phyloP scores from a whole-genome alignment of 2,329 filamentous ascomycete species.

The Ilyonectria robusta region DNA sequence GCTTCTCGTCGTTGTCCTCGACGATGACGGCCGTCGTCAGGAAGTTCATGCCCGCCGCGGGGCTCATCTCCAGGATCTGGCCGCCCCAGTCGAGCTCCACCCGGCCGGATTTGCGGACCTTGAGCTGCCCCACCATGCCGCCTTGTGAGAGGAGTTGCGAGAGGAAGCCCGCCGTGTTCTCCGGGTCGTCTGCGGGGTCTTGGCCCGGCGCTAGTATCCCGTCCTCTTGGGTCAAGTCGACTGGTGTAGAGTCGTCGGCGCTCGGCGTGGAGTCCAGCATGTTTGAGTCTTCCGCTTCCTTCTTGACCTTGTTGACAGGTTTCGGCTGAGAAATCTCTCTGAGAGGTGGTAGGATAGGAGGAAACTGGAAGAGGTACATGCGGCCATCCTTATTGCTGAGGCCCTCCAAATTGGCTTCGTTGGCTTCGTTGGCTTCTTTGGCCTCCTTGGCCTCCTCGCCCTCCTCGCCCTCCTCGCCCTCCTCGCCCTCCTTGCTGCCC shows the following conservation, averaged over 20 bases:
- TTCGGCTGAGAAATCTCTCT: conserved; percentile 48
- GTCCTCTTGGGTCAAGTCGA: conserved; percentile 61
- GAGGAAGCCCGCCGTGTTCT: conserved; percentile 53
- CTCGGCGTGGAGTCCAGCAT: conserved; percentile 52
- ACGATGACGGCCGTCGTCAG: conserved; percentile 72
- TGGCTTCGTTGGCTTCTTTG: conserved; percentile 32
- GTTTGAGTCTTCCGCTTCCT: conserved; percentile 57
- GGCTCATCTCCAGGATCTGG: conserved; percentile 65
- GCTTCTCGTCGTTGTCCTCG: conserved; percentile 70
- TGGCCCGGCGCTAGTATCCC: conserved; percentile 36
- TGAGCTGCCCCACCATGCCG: conserved; percentile 72
- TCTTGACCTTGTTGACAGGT: conserved; percentile 55
- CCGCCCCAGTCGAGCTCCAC: conserved; percentile 76
- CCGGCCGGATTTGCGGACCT: conserved; percentile 73
- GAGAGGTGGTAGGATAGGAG: conserved; percentile 73
- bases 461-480: conserved; percentile 47
- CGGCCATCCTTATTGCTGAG: conserved; percentile 65
- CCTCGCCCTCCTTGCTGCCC: conserved; percentile 43
- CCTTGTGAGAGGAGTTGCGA: conserved; percentile 62
- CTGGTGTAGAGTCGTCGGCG: conserved; percentile 44
- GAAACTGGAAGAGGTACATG: conserved; percentile 76
- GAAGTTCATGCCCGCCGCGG: conserved; percentile 68
- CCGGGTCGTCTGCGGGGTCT: conserved; percentile 50
- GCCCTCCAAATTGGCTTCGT: conserved; percentile 35
- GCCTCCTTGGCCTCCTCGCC: conserved; percentile 27